Base-by-base conservation (phyloP, 2,329 filamentous ascomycete genomes). In the Paecilomyces fulvus region DNA sequence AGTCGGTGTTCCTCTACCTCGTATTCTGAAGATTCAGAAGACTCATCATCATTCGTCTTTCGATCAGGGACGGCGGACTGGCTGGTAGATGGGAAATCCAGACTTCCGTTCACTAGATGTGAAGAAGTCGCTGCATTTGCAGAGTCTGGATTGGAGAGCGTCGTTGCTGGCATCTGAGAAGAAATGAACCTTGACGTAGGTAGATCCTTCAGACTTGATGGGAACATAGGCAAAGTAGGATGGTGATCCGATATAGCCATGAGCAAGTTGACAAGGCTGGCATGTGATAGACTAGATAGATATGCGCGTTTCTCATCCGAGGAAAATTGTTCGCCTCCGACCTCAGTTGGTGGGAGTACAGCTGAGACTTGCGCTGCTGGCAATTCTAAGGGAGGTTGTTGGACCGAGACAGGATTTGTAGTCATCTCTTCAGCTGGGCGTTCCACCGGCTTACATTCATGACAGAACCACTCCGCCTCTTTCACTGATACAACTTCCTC, bases 381-480 rank as follows among this genome's bases (percentile, higher is more conserved):
- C 10, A 3, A 43, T 20, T 12, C 14, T 8, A 20, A 23, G 2
- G 20, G 31, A 54, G 46, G 14, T 33, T 33, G 50, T 20, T 30
- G 21, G n/a, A 12, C 33, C 23, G 21, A 25, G 21, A 23, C 23
- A 54, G 49, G 20, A 31, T 17, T 63, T 65, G 63, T 50, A 55
- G 49, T 12, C 55, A 60, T 56, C 57, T 61, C 60, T 61, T 63
- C 52, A 56, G 52, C 20, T 55, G 52, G 30, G 60, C 54, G 51
- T 55, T 58, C 49, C 72, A 77, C 69, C 77, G 81, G 51, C 66
- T 73, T 56, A 68, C 89, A 92, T 28, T 80, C 76, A 6, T 74
- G 73, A 65, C 89, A 94, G 65, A 84, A 83, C 89, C 89, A 94
- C 61, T 85, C 83, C 58, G 82, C 82, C 59, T 83, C 82, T 60